Evolutionary conservation across 1,284 basidiomycete genomes (phyloP).

Genomic region (Trichosporon sp.): DNA sequence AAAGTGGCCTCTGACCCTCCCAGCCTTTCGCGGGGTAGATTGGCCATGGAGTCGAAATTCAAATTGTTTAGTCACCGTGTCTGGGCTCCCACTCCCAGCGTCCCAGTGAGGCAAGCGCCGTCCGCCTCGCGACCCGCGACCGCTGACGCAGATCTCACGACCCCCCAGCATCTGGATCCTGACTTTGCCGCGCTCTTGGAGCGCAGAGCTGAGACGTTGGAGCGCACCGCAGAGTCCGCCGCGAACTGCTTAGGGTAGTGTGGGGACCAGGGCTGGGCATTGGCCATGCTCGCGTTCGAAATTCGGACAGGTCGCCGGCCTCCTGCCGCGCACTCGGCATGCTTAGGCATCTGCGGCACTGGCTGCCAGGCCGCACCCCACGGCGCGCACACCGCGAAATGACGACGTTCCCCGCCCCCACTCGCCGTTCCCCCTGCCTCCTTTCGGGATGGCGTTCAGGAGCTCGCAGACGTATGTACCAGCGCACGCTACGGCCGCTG

Average conservation of each 20-base stretch:
- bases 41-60: constrained; percentile 1
- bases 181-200: not conserved
- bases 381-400: not conserved
- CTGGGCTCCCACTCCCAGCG: not conserved
- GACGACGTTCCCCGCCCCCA: not conserved
- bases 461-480: not conserved
- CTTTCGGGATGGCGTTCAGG: not conserved
- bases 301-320: not conserved
- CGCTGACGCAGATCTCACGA: not conserved
- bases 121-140: not conserved
- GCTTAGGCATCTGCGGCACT: not conserved
- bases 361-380: not conserved
- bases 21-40: not conserved
- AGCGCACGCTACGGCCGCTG: not conserved
- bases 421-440: not conserved
- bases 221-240: not conserved
- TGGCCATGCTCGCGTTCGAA: not conserved
- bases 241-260: not conserved
- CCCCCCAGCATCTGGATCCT: not conserved
- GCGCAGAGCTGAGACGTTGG: not conserved
- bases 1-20: not conserved
- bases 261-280: not conserved
- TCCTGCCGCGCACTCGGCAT: not conserved
- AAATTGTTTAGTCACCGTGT: not conserved
- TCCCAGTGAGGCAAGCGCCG: not conserved